Percentiles rank a stretch among this genome's conserved stretches.
These are phyloP conservation scores for Discostella stelligeroides DNA, from an alignment of 108 stramenopile species.

Conservation along the genomic window DNA sequence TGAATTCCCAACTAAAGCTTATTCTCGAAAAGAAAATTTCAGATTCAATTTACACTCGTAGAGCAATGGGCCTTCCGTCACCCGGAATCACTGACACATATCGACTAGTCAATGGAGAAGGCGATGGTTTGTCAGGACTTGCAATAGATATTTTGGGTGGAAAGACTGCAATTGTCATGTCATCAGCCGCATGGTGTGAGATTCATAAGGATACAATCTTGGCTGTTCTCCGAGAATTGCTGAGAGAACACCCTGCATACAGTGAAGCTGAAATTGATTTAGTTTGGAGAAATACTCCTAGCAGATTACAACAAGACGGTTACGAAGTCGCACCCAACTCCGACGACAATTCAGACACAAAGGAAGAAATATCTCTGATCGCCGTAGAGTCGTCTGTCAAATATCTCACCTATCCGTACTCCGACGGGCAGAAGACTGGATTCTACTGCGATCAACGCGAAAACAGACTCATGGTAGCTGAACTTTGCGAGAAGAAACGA, in stretches of 20 bases:
- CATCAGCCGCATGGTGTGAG: constrained; percentile 93
- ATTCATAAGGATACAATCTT: constrained; percentile 69
- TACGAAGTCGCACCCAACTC: constrained; percentile 31
- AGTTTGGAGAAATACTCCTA: constrained; percentile 76
- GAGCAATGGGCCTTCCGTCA: constrained; percentile 52
- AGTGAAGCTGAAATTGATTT: constrained; percentile 47
- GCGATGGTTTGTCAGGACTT: constrained; percentile 89
- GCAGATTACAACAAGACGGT: constrained; percentile 78
- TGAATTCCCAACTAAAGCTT: constrained; percentile 22
- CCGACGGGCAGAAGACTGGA: constrained; percentile 92
- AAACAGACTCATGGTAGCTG: constrained; percentile 74
- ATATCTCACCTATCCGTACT: constrained; percentile 74
- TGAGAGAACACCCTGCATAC: constrained; percentile 48
- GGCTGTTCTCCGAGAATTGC: constrained; percentile 38
- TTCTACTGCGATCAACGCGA: constrained; percentile 98
- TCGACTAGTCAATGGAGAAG: constrained; percentile 94
- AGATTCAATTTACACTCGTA: constrained; percentile 60
- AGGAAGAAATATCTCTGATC: constrained; percentile 46
- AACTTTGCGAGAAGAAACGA: constrained; percentile 59
- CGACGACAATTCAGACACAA: constrained; percentile 33
- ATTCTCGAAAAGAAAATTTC: constrained; percentile 65
- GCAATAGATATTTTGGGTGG: constrained; percentile 90
- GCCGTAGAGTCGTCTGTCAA: constrained; percentile 77
- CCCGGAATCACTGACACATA: constrained; percentile 66
- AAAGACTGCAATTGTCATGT: constrained; percentile 77